These are phyloP conservation scores for Bipolaris oryzae DNA, from an alignment of 2,329 filamentous ascomycete species.

Conservation along the genomic window DNA sequence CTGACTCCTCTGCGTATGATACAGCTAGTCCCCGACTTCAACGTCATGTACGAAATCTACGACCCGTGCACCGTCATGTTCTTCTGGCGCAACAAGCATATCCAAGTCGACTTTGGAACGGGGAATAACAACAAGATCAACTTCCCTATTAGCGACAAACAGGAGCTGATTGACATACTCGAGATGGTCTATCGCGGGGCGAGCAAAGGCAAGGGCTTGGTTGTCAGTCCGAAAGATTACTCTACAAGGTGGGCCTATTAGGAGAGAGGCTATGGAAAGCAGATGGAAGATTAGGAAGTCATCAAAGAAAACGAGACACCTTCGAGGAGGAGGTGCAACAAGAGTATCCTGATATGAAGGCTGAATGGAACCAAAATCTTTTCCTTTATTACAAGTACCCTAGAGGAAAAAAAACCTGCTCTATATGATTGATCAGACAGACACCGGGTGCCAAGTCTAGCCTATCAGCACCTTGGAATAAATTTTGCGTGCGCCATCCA, in stretches of 20 bases:
- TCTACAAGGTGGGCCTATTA: conserved; percentile 65
- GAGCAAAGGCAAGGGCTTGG: conserved; percentile 92
- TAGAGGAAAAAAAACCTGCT: not conserved
- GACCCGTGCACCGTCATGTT: conserved; percentile 93
- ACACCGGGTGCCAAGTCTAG: not conserved
- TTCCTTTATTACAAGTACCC: not conserved
- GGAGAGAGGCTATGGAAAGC: not conserved
- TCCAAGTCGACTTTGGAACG: conserved; percentile 60
- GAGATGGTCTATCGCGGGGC: conserved; percentile 95
- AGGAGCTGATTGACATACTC: conserved; percentile 97
- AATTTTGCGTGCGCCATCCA: conserved; percentile 5
- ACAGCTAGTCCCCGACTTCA: conserved; percentile 75
- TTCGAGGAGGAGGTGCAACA: too few species aligned
- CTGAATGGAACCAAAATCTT: not conserved
- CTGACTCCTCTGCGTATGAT: not conserved
- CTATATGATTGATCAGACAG: not conserved
- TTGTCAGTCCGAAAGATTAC: conserved; percentile 87
- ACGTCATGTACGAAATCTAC: conserved; percentile 88
- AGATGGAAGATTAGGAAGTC: not conserved
- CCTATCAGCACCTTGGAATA: not conserved
- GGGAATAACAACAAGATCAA: conserved; percentile 98
- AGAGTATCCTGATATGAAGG: not conserved
- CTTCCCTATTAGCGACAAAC: conserved; percentile 91
- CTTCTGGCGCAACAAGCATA: conserved; percentile 70
- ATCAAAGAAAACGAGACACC: too few species aligned